Percentiles rank a stretch among this genome's conserved stretches.
These are phyloP conservation scores for Peltaster fructicola DNA, from an alignment of 2,329 filamentous ascomycete species.

Conservation along the genomic window DNA sequence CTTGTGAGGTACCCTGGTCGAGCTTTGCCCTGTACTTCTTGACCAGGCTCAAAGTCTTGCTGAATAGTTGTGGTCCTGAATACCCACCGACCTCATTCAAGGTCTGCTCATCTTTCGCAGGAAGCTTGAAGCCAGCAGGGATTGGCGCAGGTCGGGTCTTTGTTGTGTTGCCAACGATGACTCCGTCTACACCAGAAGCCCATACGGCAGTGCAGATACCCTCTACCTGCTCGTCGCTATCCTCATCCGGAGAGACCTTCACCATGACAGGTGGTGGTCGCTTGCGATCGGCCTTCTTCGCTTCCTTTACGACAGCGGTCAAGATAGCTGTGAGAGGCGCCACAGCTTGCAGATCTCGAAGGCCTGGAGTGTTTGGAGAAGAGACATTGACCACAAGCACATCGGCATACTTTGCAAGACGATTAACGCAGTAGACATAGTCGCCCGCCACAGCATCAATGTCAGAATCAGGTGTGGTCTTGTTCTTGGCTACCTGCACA, in stretches of 20 bases:
- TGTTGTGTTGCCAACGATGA: slow-evolving; percentile 96
- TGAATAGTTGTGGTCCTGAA: slow-evolving; percentile 79
- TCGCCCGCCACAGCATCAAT: slow-evolving; percentile 60
- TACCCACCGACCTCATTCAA: slow-evolving; percentile 71
- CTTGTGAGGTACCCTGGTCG: slow-evolving; percentile 25
- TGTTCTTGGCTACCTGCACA: slow-evolving; percentile 95
- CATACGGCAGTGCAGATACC: slow-evolving; percentile 79
- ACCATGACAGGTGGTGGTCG: slow-evolving; percentile 79
- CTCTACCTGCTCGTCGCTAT: slow-evolving; percentile 63
- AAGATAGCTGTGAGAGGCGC: slow-evolving; percentile 70
- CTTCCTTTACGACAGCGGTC: slow-evolving; percentile 64
- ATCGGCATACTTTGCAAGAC: slow-evolving; percentile 75
- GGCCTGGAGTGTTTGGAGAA: slow-evolving; percentile 84
- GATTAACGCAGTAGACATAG: slow-evolving; percentile 78
- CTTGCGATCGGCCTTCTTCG: slow-evolving; percentile 48
- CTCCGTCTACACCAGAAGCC: slow-evolving; percentile 72
- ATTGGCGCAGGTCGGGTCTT: slow-evolving; percentile 59
- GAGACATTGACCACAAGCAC: slow-evolving; percentile 97
- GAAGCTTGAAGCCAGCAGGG: slow-evolving; percentile 47
- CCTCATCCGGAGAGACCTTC: slow-evolving; percentile 93
- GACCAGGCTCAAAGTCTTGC: slow-evolving; percentile 61
- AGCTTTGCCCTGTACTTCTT: slow-evolving; percentile 49
- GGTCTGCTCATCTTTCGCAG: slow-evolving; percentile 45
- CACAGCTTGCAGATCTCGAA: slow-evolving; percentile 69
- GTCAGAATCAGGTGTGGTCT: slow-evolving; percentile 69